Evolutionary conservation across 805 yeast genomes (phyloP).

Genomic region (Allodekkera sacchari): DNA sequence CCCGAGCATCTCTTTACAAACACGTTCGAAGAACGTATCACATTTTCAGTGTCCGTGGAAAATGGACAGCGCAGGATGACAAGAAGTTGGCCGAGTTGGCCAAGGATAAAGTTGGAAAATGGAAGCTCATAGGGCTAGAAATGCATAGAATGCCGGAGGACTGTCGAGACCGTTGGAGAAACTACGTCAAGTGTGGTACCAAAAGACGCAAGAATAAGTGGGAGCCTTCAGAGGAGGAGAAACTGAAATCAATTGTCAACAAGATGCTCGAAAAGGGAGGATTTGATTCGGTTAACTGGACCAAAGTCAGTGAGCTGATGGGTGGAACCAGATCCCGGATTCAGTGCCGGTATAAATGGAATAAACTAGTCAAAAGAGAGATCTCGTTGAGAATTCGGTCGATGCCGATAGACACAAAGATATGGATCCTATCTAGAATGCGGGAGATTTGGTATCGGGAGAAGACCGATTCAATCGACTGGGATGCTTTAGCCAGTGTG

Average conservation of each 20-base stretch:
- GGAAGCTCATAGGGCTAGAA: slow-evolving; percentile 76
- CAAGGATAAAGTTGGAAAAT: slow-evolving; percentile 64
- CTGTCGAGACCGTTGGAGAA: slow-evolving; percentile 94
- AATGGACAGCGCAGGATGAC: slow-evolving; percentile 85
- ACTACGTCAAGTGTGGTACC: slow-evolving; percentile 86
- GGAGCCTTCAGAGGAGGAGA: slow-evolving; percentile 72
- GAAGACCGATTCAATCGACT: slow-evolving; percentile 30
- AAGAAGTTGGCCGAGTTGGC: slow-evolving; percentile 54
- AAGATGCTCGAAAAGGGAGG: slow-evolving; percentile 35
- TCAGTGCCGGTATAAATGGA: slow-evolving; percentile 95
- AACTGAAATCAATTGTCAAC: slow-evolving; percentile 45
- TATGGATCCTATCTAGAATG: slow-evolving; percentile 40
- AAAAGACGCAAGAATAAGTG: slow-evolving; percentile 72
- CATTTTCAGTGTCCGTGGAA: slow-evolving; percentile 79
- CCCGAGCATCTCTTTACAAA: slow-evolving; percentile 85
- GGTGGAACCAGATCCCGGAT: slow-evolving; percentile 83
- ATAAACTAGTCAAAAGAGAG: slow-evolving; percentile 62
- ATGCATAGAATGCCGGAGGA: slow-evolving; percentile 97
- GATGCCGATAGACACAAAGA: slow-evolving; percentile 38
- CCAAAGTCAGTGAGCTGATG: slow-evolving; percentile 82
- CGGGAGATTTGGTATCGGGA: slow-evolving; percentile 34
- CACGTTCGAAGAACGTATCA: slow-evolving; percentile 89
- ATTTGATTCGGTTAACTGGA: slow-evolving; percentile 68
- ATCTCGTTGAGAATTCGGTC: slow-evolving; percentile 34
- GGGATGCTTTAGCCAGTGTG: slow-evolving; percentile 45